These are phyloP conservation scores for Blastobotrys ciferrii DNA, from an alignment of 1,139 yeast genomes.

Conservation along the genomic window DNA sequence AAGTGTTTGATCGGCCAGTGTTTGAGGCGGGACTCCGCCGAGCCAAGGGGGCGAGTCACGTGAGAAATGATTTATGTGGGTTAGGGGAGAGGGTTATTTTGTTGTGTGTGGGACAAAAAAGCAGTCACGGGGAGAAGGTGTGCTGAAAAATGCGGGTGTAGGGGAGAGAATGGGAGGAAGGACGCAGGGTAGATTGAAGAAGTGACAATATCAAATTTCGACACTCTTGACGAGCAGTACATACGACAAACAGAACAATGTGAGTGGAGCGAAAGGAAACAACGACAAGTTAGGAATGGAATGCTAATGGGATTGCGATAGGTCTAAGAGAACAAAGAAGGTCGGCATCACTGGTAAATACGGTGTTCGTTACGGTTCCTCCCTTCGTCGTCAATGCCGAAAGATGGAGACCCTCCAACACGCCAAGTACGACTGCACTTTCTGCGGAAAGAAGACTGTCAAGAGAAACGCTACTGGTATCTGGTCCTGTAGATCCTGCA, in stretches of 20 bases:
- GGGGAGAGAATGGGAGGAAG: neutral
- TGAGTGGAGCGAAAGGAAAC: neutral
- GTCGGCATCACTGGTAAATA: slow-evolving; percentile 99
- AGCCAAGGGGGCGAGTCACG: too few species aligned
- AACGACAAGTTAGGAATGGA: neutral
- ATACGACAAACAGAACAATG: slow-evolving; percentile 1
- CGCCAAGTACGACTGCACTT: slow-evolving; percentile 97
- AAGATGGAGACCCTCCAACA: slow-evolving; percentile 99
- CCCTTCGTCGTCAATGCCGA: slow-evolving; percentile 99
- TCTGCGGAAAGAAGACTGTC: slow-evolving; percentile 99
- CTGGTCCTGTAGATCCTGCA: slow-evolving; percentile 96
- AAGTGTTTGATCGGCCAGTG: neutral
- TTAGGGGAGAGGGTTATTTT: neutral
- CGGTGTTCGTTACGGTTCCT: slow-evolving; percentile 99
- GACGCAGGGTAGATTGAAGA: neutral
- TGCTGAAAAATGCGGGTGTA: neutral
- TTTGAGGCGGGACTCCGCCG: neutral
- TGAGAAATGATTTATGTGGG: too few species aligned
- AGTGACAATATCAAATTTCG: neutral
- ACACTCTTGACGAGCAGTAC: slow-evolving; percentile 7
- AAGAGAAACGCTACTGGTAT: slow-evolving; percentile 98
- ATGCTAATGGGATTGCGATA: slow-evolving; percentile 28
- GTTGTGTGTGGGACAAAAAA: neutral
- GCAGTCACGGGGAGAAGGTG: neutral
- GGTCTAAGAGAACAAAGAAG: slow-evolving; percentile 99